phyloP scores from a whole-genome alignment of 1,284 basidiomycete species.

The Trichosporon ovoides region DNA sequence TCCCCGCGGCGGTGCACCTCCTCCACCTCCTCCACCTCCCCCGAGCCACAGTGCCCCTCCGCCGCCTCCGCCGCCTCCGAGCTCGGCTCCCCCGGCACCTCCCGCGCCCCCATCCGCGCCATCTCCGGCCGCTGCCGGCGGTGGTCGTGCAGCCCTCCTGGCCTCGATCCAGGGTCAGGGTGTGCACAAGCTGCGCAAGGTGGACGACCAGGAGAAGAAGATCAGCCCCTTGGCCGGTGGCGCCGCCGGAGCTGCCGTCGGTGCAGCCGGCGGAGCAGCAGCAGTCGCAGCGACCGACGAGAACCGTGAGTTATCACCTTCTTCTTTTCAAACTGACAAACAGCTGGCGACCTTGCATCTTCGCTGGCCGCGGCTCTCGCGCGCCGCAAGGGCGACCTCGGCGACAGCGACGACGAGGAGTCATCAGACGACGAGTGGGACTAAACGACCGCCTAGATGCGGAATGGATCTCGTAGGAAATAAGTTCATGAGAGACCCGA shows the following conservation, averaged over 20 bases:
- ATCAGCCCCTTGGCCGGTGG: constrained; percentile 51
- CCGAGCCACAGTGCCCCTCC: constrained; percentile 17
- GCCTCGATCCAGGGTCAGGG: constrained; percentile 65
- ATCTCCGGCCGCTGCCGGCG: constrained; percentile 12
- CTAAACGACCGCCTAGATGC: constrained; percentile 23
- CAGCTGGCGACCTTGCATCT: constrained; percentile 57
- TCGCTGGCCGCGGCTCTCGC: constrained; percentile 63
- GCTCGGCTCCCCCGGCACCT: constrained; percentile 39
- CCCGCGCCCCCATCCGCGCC: constrained; percentile 32
- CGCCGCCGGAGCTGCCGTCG: constrained; percentile 50
- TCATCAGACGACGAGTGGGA: constrained; percentile 87
- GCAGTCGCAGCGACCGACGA: constrained; percentile 27
- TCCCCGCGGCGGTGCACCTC: constrained; percentile 27
- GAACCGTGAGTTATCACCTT: constrained; percentile 22
- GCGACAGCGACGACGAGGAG: constrained; percentile 83
- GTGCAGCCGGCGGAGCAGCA: constrained; percentile 46
- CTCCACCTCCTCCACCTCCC: constrained; percentile 33
- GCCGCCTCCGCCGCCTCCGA: constrained; percentile 27
- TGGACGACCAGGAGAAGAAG: constrained; percentile 34
- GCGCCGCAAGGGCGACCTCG: constrained; percentile 81
- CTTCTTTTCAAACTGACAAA: not conserved
- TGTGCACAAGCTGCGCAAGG: constrained; percentile 69
- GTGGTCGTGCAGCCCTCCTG: constrained; percentile 58
- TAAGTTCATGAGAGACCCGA: no score
- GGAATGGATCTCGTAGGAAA: not conserved